Percentiles rank a stretch among this genome's conserved stretches.
These are phyloP conservation scores for Pyrenophora graminea DNA, from an alignment of 2,329 filamentous ascomycete genomes.

Conservation along the genomic window DNA sequence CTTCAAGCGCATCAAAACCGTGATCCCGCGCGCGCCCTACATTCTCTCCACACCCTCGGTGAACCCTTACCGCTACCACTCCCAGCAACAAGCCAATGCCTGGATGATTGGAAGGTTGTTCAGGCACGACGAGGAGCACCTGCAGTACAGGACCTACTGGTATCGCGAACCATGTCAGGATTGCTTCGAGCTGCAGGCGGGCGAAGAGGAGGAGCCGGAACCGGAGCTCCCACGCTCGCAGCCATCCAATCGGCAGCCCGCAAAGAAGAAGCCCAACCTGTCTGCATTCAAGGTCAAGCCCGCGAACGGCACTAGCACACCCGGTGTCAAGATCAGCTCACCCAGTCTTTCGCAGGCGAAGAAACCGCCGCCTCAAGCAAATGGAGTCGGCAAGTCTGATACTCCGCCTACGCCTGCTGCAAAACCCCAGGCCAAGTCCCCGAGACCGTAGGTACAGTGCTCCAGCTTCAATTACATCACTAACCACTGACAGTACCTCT, in stretches of 20 bases:
- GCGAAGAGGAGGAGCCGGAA: conserved; percentile 58
- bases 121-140: conserved; percentile 58
- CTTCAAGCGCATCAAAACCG: conserved; percentile 50
- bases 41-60: conserved; percentile 55
- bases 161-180: conserved; percentile 60
- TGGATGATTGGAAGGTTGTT: conserved; percentile 59
- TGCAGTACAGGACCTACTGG: conserved; percentile 67
- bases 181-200: conserved; percentile 53
- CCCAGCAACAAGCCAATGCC: conserved; percentile 46
- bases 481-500: conserved; percentile 28
- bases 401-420: conserved; percentile 19
- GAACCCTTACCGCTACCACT: conserved; percentile 50
- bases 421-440: conserved; percentile 22
- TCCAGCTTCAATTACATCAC: not conserved
- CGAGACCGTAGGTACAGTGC: conserved; percentile 24
- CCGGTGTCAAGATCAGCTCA: conserved; percentile 39
- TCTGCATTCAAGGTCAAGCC: conserved; percentile 64
- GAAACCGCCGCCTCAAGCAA: conserved; percentile 24
- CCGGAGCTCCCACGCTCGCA: conserved; percentile 47
- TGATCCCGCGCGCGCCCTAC: conserved; percentile 52
- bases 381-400: conserved; percentile 31
- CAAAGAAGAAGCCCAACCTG: conserved; percentile 66
- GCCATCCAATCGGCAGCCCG: conserved; percentile 41
- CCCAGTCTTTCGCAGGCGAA: conserved; percentile 32
- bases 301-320: conserved; percentile 41